Conservation (phyloP, 768 basidiomycete genomes). For the Leccinum obscurum region DNA sequence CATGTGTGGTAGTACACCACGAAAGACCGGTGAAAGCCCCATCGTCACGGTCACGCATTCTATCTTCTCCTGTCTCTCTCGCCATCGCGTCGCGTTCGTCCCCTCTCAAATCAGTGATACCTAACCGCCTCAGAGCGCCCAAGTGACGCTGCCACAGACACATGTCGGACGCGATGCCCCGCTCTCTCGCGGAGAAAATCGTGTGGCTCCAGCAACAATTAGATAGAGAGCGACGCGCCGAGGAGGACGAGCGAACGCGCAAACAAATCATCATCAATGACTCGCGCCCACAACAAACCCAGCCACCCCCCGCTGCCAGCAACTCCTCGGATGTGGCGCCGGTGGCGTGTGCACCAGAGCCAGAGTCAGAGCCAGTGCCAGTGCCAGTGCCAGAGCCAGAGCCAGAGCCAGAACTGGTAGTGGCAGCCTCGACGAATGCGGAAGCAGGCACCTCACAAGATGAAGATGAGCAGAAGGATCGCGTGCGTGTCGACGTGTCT, state of each 20-base stretch:
- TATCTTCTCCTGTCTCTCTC: neutral
- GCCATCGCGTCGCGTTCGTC: neutral
- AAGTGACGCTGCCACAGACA: neutral
- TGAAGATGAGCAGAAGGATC: neutral
- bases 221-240: neutral
- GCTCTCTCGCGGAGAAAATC: neutral
- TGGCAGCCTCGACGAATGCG: neutral
- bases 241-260: neutral
- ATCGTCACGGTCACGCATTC: too few relatives aligned
- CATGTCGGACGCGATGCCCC: neutral
- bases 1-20: too few relatives aligned
- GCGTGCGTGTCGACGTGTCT: neutral
- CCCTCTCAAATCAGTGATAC: neutral
- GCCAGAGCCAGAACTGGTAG: too few relatives aligned
- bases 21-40: too few relatives aligned
- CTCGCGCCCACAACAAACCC: neutral
- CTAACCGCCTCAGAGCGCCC: neutral
- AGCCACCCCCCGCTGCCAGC: neutral
- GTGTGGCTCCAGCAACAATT: neutral
- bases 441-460: neutral
- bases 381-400: too few relatives aligned
- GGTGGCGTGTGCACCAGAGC: too few relatives aligned
- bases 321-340: too few relatives aligned
- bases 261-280: neutral
- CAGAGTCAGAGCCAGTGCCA: too few relatives aligned